Evolutionary conservation across 129 eudicot genomes (phyloP).

Genomic region (Tagetes patula): DNA sequence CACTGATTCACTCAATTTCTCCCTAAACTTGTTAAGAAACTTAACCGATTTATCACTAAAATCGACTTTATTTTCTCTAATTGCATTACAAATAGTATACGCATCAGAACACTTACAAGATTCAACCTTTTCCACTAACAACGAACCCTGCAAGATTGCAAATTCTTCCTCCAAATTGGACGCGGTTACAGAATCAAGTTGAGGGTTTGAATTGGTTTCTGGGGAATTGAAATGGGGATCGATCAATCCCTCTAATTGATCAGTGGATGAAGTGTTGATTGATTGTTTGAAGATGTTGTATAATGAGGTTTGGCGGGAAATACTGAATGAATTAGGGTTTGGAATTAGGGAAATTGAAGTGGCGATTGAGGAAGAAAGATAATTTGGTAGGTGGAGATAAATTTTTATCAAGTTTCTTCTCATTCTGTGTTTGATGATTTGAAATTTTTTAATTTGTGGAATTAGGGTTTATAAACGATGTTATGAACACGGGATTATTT

Average conservation of each 20-base stretch:
- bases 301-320: slow-evolving; percentile 32
- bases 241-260: slow-evolving; percentile 44
- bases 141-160: slow-evolving; percentile 42
- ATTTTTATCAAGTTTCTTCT: slow-evolving; percentile 38
- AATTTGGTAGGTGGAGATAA: slow-evolving; percentile 24
- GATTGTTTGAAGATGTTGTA: slow-evolving; percentile 32
- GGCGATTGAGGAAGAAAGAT: slow-evolving; percentile 9
- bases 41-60: slow-evolving; percentile 48
- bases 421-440: slow-evolving; percentile 39
- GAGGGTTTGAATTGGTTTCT: slow-evolving; percentile 19
- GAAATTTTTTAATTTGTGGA: neutral
- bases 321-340: slow-evolving; percentile 21
- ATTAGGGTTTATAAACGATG: slow-evolving; percentile 34
- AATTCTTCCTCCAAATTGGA: slow-evolving; percentile 45
- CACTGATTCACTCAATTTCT: slow-evolving; percentile 50
- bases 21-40: slow-evolving; percentile 64
- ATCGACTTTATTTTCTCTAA: slow-evolving; percentile 40
- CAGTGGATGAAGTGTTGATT: slow-evolving; percentile 36
- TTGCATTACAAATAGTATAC: slow-evolving; percentile 33
- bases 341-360: slow-evolving; percentile 25
- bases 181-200: slow-evolving; percentile 6
- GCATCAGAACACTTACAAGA: slow-evolving; percentile 52
- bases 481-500: neutral
- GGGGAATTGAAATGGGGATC: slow-evolving; percentile 35
- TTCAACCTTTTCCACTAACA: slow-evolving; percentile 29